Conservation (phyloP, 805 yeast genomes). For the Candida tallmaniae region DNA sequence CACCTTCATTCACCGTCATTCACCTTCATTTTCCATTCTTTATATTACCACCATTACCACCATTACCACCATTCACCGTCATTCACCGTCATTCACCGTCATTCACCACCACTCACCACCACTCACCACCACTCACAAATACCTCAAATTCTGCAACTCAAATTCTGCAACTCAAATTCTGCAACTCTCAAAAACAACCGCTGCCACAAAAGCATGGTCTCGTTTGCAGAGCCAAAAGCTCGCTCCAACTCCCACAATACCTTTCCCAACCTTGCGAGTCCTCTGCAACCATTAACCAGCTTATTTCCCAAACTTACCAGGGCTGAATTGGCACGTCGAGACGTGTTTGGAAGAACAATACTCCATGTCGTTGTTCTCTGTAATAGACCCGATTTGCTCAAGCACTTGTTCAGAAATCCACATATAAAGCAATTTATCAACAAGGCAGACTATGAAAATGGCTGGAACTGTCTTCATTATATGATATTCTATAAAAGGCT, state of each 20-base stretch:
- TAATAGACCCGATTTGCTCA: conserved; percentile 45
- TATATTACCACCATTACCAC: too few species aligned
- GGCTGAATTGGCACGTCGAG: conserved; percentile 36
- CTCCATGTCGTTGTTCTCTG: conserved; percentile 53
- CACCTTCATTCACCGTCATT: too few species aligned
- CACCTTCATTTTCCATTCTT: too few species aligned
- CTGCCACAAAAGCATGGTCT: not conserved
- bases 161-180: too few species aligned
- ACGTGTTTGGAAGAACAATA: conserved; percentile 65
- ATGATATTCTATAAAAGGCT: conserved; percentile 57
- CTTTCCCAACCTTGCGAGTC: not conserved
- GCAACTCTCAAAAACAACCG: too few species aligned
- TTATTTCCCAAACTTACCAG: conserved; percentile 1
- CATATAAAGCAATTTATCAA: conserved; percentile 39
- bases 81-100: too few species aligned
- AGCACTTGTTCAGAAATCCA: conserved; percentile 43
- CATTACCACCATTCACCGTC: too few species aligned
- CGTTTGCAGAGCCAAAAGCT: not conserved
- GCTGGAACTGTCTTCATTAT: conserved; percentile 78
- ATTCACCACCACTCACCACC: too few species aligned
- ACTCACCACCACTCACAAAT: too few species aligned
- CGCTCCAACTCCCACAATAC: not conserved
- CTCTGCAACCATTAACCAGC: not conserved
- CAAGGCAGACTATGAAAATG: conserved; percentile 63
- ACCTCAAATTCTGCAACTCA: too few species aligned